Base-by-base conservation (phyloP, 1,284 basidiomycete genomes). In the Agaricales sp. region DNA sequence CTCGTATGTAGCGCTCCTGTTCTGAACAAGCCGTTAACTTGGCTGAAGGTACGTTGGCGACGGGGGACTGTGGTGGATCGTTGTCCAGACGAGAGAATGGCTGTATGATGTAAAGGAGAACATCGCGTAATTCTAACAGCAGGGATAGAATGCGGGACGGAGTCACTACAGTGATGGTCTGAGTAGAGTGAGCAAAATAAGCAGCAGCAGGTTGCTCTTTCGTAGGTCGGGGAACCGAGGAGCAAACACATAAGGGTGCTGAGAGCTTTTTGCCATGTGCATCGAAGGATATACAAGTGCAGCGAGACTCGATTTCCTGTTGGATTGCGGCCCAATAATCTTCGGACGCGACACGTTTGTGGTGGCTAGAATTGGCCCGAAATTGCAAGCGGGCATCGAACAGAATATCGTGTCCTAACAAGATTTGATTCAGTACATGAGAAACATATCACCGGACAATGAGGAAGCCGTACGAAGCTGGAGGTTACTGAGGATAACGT, bases 311-410 rank as follows among this genome's bases (percentile, higher is more conserved):
- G 43, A 94, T 71, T 68, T 96, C 92, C 45, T 78, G 79, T 16
- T 76, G 72, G 50, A 96, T 73, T 30, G 91, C 86, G 45, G 72
- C 69, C 92, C 92, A 96, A 63, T 95, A 96, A 53, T 77, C 79
- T 56, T 93, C 87, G 0, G 82, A 76, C 21, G 80, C 70, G 47
- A 85, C 80, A 37, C 81, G 81, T 63, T 92, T 91, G 52, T 82
- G 77, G 38, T 82, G 77, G 53, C 80, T 80, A 18, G 75, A 73
- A 0, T 80, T 80, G 6, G 86, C 78, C 52, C 85, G 76, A 62
- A 87, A 87, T 61, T 85, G 82, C 11, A 86, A 68, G 13, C 79
- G 78, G 26, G 83, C 73, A 57, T 90, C 92, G 58, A 95, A 95
- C 53, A 95, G 78, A 54, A 95, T 75, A 66, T 96, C 92, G 62